These are phyloP conservation scores for Onygena corvina DNA, from an alignment of 2,329 filamentous ascomycete genomes.

Conservation along the genomic window DNA sequence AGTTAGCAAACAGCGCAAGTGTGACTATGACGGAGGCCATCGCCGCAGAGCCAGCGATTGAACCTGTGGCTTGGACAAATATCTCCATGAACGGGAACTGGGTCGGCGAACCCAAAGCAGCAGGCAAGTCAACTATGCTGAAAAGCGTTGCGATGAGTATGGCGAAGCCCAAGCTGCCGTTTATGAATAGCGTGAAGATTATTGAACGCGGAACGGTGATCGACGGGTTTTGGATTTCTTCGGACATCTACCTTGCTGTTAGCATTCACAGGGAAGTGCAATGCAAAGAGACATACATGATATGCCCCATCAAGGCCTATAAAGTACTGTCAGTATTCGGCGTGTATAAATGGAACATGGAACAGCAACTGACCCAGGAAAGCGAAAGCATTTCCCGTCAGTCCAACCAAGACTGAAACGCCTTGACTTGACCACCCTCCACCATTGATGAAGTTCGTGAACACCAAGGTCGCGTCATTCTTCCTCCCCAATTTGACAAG, in stretches of 20 bases:
- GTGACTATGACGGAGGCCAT: constrained; percentile 38
- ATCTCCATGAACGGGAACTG: constrained; percentile 42
- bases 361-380: constrained; percentile 18
- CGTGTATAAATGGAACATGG: background rate
- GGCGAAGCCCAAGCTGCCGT: constrained; percentile 37
- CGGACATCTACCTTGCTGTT: constrained; percentile 30
- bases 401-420: constrained; percentile 31
- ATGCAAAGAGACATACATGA: constrained; percentile 21
- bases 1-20: constrained; percentile 27
- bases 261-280: constrained; percentile 12
- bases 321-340: constrained; percentile 16
- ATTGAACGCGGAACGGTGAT: constrained; percentile 39
- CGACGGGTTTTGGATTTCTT: constrained; percentile 41
- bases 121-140: constrained; percentile 32
- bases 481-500: constrained; percentile 24
- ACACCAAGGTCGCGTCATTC: constrained; percentile 21
- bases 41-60: constrained; percentile 31
- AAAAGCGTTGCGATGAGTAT: constrained; percentile 37
- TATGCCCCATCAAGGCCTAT: constrained; percentile 26
- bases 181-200: constrained; percentile 37
- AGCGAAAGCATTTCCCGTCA: constrained; percentile 19
- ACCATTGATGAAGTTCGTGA: constrained; percentile 29
- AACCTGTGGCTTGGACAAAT: constrained; percentile 38
- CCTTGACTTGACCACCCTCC: constrained; percentile 29
- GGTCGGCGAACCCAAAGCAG: constrained; percentile 31